phyloP scores from a whole-genome alignment of 495 filamentous ascomycete species.

The Hyphodiscus hymeniophilus region DNA sequence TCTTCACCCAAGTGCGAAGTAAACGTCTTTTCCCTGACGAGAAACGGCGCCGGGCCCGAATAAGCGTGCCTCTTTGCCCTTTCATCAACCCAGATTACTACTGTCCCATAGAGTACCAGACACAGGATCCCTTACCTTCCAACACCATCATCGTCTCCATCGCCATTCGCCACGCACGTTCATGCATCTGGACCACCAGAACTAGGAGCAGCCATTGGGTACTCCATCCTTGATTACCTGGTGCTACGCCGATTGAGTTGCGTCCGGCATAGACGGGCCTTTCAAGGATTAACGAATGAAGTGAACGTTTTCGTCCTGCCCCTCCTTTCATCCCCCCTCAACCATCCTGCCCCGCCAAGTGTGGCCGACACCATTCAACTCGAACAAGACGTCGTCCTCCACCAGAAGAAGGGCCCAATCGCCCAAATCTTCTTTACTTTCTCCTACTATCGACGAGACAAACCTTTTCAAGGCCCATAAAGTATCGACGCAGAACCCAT shows the following conservation, averaged over 20 bases:
- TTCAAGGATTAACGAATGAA: background rate
- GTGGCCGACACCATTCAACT: no score
- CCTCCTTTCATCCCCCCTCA: background rate
- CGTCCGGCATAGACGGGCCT: background rate
- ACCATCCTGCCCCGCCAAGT: conserved; percentile 17
- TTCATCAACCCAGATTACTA: no score
- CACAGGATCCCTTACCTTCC: no score
- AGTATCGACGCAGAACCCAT: conserved; percentile 15
- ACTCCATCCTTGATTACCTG: background rate
- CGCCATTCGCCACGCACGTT: background rate
- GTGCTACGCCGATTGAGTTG: background rate
- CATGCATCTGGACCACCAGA: background rate
- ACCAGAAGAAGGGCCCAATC: conserved; percentile 19
- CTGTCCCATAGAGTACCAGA: no score
- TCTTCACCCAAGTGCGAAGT: no score
- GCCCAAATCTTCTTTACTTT: conserved; percentile 13
- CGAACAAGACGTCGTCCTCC: conserved; percentile 24
- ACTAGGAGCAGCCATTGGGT: background rate
- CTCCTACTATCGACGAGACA: conserved; percentile 4
- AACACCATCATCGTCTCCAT: background rate
- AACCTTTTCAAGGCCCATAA: conserved; percentile 13
- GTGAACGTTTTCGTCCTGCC: background rate
- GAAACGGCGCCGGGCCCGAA: no score
- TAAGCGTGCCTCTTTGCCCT: no score
- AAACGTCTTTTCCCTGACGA: no score